Conservation (phyloP, 2,329 filamentous ascomycete species). For the Trichoderma aggressivum region DNA sequence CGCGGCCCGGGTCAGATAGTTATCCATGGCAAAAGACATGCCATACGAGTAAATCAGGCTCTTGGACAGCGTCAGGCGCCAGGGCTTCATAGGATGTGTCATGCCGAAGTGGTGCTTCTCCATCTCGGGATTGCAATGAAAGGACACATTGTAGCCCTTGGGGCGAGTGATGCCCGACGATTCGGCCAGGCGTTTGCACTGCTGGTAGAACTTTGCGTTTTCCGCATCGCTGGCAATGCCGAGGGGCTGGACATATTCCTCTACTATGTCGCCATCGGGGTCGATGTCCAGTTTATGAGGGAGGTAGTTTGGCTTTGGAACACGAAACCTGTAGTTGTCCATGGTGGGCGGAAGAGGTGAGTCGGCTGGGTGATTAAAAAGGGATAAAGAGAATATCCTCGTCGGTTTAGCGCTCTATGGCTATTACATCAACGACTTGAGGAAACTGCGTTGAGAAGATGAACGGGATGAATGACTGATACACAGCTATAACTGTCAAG, state of each 20-base stretch:
- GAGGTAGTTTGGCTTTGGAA: constrained; percentile 59
- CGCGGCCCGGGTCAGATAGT: constrained; percentile 79
- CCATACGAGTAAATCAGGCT: constrained; percentile 92
- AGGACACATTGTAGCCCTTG: constrained; percentile 86
- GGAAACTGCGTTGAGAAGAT: neutral
- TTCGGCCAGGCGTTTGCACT: constrained; percentile 54
- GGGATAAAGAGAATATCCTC: neutral
- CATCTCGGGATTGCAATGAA: constrained; percentile 91
- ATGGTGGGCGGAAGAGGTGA: constrained; percentile 21
- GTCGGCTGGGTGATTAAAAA: neutral
- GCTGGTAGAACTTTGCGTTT: constrained; percentile 54
- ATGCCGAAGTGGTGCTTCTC: constrained; percentile 96
- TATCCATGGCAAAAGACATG: constrained; percentile 95
- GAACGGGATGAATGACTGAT: neutral
- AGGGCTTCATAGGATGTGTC: constrained; percentile 98
- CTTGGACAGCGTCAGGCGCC: constrained; percentile 93
- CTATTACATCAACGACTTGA: neutral
- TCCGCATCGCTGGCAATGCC: constrained; percentile 51
- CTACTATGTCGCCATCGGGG: constrained; percentile 49
- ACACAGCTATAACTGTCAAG: neutral
- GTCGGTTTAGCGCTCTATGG: neutral
- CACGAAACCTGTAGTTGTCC: constrained; percentile 50
- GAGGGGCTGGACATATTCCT: constrained; percentile 50
- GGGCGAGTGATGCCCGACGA: constrained; percentile 72
- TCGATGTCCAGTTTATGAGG: constrained; percentile 53